These are phyloP conservation scores for Ogataea siamensis DNA, from an alignment of 805 yeast genomes.

Conservation along the genomic window DNA sequence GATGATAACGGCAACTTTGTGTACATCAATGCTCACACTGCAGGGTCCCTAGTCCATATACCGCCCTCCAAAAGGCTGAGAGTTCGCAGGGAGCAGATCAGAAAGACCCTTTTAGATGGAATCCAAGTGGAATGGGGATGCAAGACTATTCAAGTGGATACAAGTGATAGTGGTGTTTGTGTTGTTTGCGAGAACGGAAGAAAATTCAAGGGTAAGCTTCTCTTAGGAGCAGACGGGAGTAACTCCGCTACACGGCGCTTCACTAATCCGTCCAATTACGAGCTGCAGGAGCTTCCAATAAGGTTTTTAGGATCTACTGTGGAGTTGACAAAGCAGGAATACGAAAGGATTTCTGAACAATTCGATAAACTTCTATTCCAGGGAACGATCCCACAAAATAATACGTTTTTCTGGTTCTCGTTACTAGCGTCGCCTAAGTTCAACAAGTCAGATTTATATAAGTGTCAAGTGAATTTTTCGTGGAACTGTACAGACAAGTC, in stretches of 20 bases:
- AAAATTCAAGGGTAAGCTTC: slow-evolving; percentile 17
- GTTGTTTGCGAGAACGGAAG: slow-evolving; percentile 24
- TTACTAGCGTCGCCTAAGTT: slow-evolving; percentile 19
- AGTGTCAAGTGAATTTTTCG: slow-evolving; percentile 23
- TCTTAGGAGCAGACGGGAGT: slow-evolving; percentile 32
- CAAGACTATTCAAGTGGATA: slow-evolving; percentile 18
- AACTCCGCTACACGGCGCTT: slow-evolving; percentile 26
- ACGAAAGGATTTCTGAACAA: slow-evolving; percentile 15
- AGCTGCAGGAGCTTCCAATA: slow-evolving; percentile 27
- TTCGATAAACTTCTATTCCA: slow-evolving; percentile 34
- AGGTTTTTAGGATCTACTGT: slow-evolving; percentile 32
- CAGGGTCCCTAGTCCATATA: slow-evolving; percentile 28
- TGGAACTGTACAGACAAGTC: slow-evolving; percentile 17
- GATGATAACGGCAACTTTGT: slow-evolving; percentile 31
- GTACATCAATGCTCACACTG: slow-evolving; percentile 32
- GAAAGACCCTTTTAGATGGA: slow-evolving; percentile 25
- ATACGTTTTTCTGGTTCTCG: slow-evolving; percentile 33
- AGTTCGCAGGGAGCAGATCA: slow-evolving; percentile 32
- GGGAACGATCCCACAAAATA: slow-evolving; percentile 30
- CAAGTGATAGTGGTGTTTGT: slow-evolving; percentile 11
- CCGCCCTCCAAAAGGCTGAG: slow-evolving; percentile 33
- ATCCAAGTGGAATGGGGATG: slow-evolving; percentile 33
- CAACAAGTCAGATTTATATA: slow-evolving; percentile 13
- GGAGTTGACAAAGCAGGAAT: slow-evolving; percentile 24
- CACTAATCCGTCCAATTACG: slow-evolving; percentile 23